Evolutionary conservation across 2,329 filamentous ascomycete genomes (phyloP), one percentile per base, ranked within the genome.

Genomic region (Mollisia scopiformis): DNA sequence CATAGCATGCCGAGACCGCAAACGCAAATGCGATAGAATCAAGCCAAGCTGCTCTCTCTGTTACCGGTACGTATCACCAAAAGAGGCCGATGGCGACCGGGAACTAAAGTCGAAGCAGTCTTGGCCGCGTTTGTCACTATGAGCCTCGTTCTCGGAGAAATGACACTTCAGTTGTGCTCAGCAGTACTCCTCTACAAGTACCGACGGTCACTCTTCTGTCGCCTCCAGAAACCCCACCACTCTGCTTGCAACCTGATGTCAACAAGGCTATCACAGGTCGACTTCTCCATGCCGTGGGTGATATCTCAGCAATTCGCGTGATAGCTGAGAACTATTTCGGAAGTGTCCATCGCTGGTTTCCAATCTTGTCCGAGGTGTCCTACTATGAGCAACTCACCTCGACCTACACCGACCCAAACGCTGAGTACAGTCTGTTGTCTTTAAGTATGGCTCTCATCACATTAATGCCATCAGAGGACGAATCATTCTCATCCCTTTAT

Each of bases 281-380:
- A 25, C 41, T 65, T 6, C 37, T 33, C 10, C 51, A 39, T 27
- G 57, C 55, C 10, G 49, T 67, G 10, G 65, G 65, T n/a, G 58
- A 63, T 33, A 11, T 63, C 4, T n/a, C 56, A 39, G 57, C 43
- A 19, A 19, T 67, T 19, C 55, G 55, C 1, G 37, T 23, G 21
- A 47, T 51, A 13, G 60, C 62, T n/a, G 46, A 23, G 11, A 62
- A 58, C 21, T 67, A 61, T 35, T 67, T 65, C 46, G 39, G 28
- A 7, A 62, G 55, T 19, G 58, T 67, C 43, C 65, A 65, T 55
- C 28, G 51, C 6, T 68, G 66, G 63, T 64, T 64, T 54, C 62
- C 63, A n/a, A 61, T 68, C 25, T 13, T 66, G 25, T 60, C 59
- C 14, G 57, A 64, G n/a, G 30, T 25, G 13, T 25, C 39, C 2